Percentiles rank a stretch among this genome's conserved stretches.
Conservation (phyloP, 2,329 filamentous ascomycete species). For the Apiospora sp. region DNA sequence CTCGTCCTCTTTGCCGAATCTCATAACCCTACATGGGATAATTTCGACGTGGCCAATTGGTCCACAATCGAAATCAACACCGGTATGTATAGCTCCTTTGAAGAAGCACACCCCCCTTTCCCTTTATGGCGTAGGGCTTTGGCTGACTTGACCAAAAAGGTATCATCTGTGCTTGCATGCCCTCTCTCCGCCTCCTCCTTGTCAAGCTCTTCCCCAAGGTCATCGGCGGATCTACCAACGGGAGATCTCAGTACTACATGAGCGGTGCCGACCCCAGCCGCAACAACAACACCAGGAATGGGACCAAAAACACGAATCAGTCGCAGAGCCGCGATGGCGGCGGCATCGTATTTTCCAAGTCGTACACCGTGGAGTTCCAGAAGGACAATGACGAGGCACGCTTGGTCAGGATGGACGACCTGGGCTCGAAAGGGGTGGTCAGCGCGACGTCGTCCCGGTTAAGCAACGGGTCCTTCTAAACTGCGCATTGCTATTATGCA, state of each 20-base stretch:
- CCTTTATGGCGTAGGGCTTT: not conserved
- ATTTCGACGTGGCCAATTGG: conserved; percentile 26
- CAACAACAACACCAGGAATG: not conserved
- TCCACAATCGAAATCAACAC: conserved; percentile 30
- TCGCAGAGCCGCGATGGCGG: conserved; percentile 9
- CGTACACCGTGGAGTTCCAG: conserved; percentile 19
- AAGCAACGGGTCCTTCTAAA: not conserved
- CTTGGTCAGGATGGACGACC: conserved; percentile 7
- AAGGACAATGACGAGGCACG: conserved; percentile 13
- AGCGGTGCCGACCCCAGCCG: not conserved
- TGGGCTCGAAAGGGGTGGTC: not conserved
- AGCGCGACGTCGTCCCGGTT: not conserved
- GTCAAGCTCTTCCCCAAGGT: conserved; percentile 26
- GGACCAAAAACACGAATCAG: not conserved
- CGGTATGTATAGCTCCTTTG: not conserved
- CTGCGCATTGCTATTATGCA: not conserved
- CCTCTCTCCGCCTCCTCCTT: conserved; percentile 27
- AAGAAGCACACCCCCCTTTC: not conserved
- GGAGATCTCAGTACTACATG: conserved; percentile 4
- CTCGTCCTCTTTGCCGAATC: conserved; percentile 27
- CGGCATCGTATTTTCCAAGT: conserved; percentile 21
- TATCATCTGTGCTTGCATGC: conserved; percentile 30
- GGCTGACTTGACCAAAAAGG: not conserved
- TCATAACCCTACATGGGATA: conserved; percentile 28
- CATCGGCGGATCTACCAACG: conserved; percentile 12